phyloP scores from a whole-genome alignment of 2,329 filamentous ascomycete genomes.

The Sphaerulina vaccinii region DNA sequence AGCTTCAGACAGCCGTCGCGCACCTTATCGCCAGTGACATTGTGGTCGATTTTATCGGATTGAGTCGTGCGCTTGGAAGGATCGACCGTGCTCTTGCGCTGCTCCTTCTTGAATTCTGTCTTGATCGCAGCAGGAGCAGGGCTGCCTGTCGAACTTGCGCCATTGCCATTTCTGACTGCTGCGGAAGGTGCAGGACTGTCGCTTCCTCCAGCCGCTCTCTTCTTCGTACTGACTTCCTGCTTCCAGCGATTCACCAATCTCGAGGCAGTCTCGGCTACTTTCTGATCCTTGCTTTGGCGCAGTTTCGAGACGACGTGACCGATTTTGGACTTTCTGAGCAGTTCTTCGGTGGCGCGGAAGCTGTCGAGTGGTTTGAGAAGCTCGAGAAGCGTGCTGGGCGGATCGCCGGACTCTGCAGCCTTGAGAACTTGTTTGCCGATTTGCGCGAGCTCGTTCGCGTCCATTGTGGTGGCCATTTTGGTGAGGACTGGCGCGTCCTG shows the following conservation, averaged over 20 bases:
- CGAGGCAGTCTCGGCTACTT: constrained; percentile 70
- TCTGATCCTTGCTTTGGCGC: constrained; percentile 72
- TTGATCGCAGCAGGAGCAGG: constrained; percentile 40
- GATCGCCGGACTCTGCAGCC: constrained; percentile 71
- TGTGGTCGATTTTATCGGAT: constrained; percentile 74
- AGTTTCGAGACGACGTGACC: constrained; percentile 86
- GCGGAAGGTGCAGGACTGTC: constrained; percentile 48
- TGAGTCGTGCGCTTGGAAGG: constrained; percentile 79
- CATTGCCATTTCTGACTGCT: constrained; percentile 35
- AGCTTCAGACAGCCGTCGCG: constrained; percentile 87
- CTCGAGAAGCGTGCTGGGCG: constrained; percentile 67
- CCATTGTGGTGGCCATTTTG: constrained; percentile 55
- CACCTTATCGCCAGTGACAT: constrained; percentile 68
- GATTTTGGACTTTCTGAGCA: constrained; percentile 86
- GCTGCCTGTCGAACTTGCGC: constrained; percentile 42
- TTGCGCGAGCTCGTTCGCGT: constrained; percentile 75
- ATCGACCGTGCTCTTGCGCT: constrained; percentile 54
- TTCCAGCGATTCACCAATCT: constrained; percentile 89
- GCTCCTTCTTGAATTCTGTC: constrained; percentile 43
- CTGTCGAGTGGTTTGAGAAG: constrained; percentile 79
- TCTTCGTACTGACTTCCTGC: constrained; percentile 64
- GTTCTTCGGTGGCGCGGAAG: constrained; percentile 80
- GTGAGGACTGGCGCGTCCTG: constrained; percentile 11
- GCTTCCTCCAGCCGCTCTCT: constrained; percentile 36
- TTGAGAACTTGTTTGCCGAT: constrained; percentile 78